Base-by-base conservation (phyloP, 257 asterid genomes). In the Rhazya stricta region DNA sequence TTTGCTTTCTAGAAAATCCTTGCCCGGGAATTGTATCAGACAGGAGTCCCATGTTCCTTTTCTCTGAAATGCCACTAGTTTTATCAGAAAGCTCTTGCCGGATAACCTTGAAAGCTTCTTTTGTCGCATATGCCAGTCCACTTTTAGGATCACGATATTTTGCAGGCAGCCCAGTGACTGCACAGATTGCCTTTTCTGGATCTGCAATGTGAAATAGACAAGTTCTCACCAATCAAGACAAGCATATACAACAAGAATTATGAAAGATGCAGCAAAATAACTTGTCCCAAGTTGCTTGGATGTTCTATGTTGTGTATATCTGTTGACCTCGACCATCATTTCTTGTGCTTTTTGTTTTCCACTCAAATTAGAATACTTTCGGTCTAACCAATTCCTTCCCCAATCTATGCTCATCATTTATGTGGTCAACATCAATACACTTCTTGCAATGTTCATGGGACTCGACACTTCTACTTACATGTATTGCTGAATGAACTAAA, bases 91-190 rank as follows among this genome's bases (percentile, higher is more conserved):
- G 85, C 87, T 84, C 79, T 81, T 94, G 87, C 16, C 96, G 90
- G 58, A 92, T 90, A 79, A 84, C 76, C 85, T 88, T 89, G 85
- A 94, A 94, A 67, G 99, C 99, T 87, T 94, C 99, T 83, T 90
- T 92, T 63, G 96, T 92, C 63, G 99, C 98, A 81, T 94, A 94
- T 45, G 96, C 97, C 74, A 79, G 80, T 73, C 97, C 94, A 16
- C 97, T 90, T 84, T 85, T 88, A 8, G 99, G 97, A 79, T 94
- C 98, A 34, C 95, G 96, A 81, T 89, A 94, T 94, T 83, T 77
- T 58, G 99, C 99, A 25, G 96, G 99, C 60, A 89, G 80, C 65
- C 97, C 97, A 67, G 97, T 94, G 77, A 94, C 86, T 32, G 85
- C 88, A 86, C 99, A 94, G 58, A 88, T 74, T 60, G 91, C 84